phyloP scores from a whole-genome alignment of 805 yeast species.

The Ogataea angusta region DNA sequence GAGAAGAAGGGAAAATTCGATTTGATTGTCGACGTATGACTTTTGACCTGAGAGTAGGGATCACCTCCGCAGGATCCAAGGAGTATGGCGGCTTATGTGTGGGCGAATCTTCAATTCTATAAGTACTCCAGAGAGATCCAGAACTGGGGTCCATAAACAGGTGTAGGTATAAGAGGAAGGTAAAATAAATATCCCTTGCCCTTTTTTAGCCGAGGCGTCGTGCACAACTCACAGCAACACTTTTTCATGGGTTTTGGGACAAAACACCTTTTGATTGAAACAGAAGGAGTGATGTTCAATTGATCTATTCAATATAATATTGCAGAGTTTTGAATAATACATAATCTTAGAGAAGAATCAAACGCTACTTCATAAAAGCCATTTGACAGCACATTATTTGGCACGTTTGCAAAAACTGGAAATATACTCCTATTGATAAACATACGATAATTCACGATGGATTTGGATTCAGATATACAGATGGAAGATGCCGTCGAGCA shows the following conservation, averaged over 20 bases:
- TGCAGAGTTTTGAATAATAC: not conserved
- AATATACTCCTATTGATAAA: slow-evolving; percentile 2
- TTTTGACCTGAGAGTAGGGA: slow-evolving; percentile 25
- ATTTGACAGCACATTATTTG: not conserved
- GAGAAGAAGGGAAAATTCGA: slow-evolving; percentile 28
- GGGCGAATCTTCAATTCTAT: slow-evolving; percentile 11
- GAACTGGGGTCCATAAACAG: slow-evolving; percentile 9
- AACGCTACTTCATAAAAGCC: not conserved
- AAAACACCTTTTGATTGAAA: slow-evolving; percentile 14
- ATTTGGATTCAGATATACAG: slow-evolving; percentile 62
- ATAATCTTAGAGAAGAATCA: not conserved
- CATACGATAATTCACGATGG: slow-evolving; percentile 10
- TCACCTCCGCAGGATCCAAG: slow-evolving; percentile 15
- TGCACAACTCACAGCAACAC: slow-evolving; percentile 14
- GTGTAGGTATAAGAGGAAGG: slow-evolving; percentile 1
- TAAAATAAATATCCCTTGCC: slow-evolving; percentile 3
- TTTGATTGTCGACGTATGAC: slow-evolving; percentile 29
- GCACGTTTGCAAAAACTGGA: not conserved
- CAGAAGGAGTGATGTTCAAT: slow-evolving; percentile 10
- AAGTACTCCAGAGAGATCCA: slow-evolving; percentile 8
- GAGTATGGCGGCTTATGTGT: slow-evolving; percentile 24
- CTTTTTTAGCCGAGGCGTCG: slow-evolving; percentile 10
- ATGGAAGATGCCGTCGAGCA: slow-evolving; percentile 71
- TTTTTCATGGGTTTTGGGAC: slow-evolving; percentile 10
- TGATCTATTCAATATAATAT: slow-evolving; percentile 4